A percentile compares a stretch with the other conserved stretches of the same genome.
Conservation (phyloP, 768 basidiomycete genomes). For the Panellus pusillus region DNA sequence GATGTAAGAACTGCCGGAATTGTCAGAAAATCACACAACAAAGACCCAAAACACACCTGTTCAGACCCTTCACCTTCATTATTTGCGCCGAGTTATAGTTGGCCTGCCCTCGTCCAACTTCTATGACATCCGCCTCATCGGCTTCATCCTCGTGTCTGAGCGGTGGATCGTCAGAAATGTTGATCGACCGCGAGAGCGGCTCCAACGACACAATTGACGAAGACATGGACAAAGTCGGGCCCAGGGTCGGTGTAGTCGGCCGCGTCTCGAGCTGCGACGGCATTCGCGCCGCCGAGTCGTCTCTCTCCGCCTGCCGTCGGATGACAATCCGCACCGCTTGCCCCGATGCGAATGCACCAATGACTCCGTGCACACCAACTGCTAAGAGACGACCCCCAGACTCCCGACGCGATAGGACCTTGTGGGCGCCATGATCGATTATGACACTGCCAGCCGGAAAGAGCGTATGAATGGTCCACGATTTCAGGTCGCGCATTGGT, state of each 20-base stretch:
- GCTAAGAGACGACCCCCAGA: constrained; percentile 92
- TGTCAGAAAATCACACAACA: constrained; percentile 12
- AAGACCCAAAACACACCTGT: constrained; percentile 63
- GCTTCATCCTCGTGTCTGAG: constrained; percentile 33
- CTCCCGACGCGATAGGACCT: constrained; percentile 79
- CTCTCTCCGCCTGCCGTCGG: constrained; percentile 35
- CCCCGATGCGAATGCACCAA: constrained; percentile 89
- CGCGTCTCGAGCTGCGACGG: constrained; percentile 44
- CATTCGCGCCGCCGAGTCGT: constrained; percentile 37
- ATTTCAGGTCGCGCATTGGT: constrained; percentile 85
- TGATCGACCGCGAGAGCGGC: constrained; percentile 39
- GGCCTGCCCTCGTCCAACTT: constrained; percentile 91
- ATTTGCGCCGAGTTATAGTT: constrained; percentile 97
- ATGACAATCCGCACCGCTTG: constrained; percentile 90
- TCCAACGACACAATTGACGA: constrained; percentile 49
- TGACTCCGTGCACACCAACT: constrained; percentile 84
- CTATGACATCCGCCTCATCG: constrained; percentile 66
- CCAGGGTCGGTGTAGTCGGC: constrained; percentile 55
- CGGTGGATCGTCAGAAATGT: constrained; percentile 20
- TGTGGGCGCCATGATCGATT: constrained; percentile 87
- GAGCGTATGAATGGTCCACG: constrained; percentile 97
- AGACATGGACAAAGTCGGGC: constrained; percentile 41
- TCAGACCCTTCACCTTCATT: constrained; percentile 79
- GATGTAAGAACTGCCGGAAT: constrained; percentile 66
- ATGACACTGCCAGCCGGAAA: constrained; percentile 85